These are phyloP conservation scores for Candida gorgasii DNA, from an alignment of 805 yeast species.

Conservation along the genomic window DNA sequence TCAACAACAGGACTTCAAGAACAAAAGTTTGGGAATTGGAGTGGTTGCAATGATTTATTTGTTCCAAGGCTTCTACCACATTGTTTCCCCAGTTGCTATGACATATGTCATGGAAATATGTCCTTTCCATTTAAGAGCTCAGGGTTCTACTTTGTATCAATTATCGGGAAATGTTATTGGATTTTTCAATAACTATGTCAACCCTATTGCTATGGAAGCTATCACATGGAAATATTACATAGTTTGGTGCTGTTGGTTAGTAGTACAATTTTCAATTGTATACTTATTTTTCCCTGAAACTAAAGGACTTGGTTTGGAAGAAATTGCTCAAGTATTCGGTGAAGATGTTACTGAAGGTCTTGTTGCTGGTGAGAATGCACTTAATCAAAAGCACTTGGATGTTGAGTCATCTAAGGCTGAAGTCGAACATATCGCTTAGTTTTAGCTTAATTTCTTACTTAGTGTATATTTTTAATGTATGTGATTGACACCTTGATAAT, in stretches of 20 bases:
- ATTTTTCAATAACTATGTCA: conserved; percentile 30
- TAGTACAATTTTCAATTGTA: conserved; percentile 21
- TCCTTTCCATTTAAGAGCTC: conserved; percentile 40
- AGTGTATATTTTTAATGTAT: no score
- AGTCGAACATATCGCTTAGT: not conserved
- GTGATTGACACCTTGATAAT: no score
- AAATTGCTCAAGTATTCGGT: conserved; percentile 42
- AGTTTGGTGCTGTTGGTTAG: conserved; percentile 37
- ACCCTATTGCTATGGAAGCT: conserved; percentile 41
- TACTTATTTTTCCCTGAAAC: conserved; percentile 43
- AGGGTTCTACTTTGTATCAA: conserved; percentile 30
- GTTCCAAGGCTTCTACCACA: conserved; percentile 21
- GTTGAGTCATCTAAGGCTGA: not conserved
- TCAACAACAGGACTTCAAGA: conserved; percentile 14
- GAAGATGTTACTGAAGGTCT: conserved; percentile 18
- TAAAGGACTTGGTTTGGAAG: conserved; percentile 43
- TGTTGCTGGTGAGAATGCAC: conserved; percentile 7
- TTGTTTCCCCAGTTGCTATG: conserved; percentile 46
- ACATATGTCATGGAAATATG: conserved; percentile 46
- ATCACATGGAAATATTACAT: conserved; percentile 47
- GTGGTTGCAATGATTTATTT: conserved; percentile 27
- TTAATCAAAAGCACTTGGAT: not conserved
- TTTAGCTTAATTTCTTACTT: no score
- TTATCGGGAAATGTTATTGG: conserved; percentile 18
- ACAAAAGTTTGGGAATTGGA: conserved; percentile 16